A percentile compares a stretch with the other conserved stretches of the same genome.
Conservation (phyloP, 176 grass and related monocot genomes). For the Carex pumila region DNA sequence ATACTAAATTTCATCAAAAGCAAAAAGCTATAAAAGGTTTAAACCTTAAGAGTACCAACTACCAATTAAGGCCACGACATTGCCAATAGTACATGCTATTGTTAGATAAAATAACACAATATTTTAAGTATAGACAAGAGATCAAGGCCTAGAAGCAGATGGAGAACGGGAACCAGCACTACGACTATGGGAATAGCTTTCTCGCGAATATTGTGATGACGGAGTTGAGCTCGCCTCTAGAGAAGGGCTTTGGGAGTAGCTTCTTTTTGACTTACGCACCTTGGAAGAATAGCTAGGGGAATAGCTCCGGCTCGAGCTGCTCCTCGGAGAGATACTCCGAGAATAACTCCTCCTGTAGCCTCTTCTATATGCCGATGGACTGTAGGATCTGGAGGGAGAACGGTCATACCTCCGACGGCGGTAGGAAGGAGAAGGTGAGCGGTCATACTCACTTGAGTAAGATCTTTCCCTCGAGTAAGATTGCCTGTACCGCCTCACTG, state of each 20-base stretch:
- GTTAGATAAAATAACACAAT: neutral
- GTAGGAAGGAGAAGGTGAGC: slow-evolving; percentile 10
- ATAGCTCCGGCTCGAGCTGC: neutral
- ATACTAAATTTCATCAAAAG: neutral
- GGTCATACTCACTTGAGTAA: slow-evolving; percentile 5
- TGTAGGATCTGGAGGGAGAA: slow-evolving; percentile 8
- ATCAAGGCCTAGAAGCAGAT: neutral
- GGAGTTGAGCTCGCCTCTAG: neutral
- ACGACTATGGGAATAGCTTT: slow-evolving; percentile 17
- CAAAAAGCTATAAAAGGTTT: neutral
- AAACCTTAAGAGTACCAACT: neutral
- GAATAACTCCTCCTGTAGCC: slow-evolving; percentile 6
- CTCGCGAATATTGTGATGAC: neutral
- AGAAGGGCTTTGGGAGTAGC: neutral
- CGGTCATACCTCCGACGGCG: neutral
- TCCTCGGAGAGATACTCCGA: neutral
- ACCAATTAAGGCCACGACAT: neutral
- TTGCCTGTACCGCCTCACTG: neutral
- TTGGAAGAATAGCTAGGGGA: neutral
- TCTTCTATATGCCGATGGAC: neutral
- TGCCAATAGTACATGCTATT: neutral
- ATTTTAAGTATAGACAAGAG: neutral
- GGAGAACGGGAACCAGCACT: slow-evolving; percentile 15
- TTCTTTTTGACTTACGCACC: neutral
- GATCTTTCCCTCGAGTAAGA: slow-evolving; percentile 4